Evolutionary conservation across 495 filamentous ascomycete species (phyloP).

Genomic region (Choiromyces venosus): DNA sequence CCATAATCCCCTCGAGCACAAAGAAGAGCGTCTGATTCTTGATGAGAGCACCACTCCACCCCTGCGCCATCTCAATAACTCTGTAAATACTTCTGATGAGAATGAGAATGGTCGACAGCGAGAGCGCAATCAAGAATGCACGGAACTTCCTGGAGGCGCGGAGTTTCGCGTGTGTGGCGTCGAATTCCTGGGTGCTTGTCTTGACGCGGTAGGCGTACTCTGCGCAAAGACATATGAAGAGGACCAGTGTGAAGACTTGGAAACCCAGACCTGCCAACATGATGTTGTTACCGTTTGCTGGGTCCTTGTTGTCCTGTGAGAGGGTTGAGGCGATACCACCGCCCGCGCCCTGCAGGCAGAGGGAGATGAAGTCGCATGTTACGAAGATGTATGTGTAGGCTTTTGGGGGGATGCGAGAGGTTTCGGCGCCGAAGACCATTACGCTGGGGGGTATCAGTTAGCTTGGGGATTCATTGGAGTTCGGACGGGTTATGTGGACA

Average conservation of each 20-base stretch:
- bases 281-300: conserved; percentile 53
- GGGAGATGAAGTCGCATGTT: conserved; percentile 57
- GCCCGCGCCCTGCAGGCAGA: conserved; percentile 56
- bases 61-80: conserved; percentile 59
- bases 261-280: conserved; percentile 61
- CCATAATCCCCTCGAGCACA: conserved; percentile 67
- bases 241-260: conserved; percentile 52
- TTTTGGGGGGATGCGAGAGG: conserved; percentile 57
- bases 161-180: conserved; percentile 38
- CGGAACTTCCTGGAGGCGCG: conserved; percentile 42
- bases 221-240: conserved; percentile 51
- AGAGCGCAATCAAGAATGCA: conserved; percentile 46
- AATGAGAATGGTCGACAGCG: conserved; percentile 54
- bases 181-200: conserved; percentile 3
- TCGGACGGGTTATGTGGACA: not conserved
- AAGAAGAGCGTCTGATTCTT: conserved; percentile 60
- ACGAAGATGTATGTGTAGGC: conserved; percentile 55
- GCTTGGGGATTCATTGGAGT: not conserved
- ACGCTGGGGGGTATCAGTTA: conserved; percentile 42
- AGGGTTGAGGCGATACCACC: conserved; percentile 55
- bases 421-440: conserved; percentile 54
- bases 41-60: conserved; percentile 56
- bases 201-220: conserved; percentile 50
- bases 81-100: conserved; percentile 60
- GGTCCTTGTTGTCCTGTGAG: conserved; percentile 42